Percentiles rank a stretch among this genome's conserved stretches.
Conservation (phyloP, 2,329 filamentous ascomycete species). For the Didymella pinodella region DNA sequence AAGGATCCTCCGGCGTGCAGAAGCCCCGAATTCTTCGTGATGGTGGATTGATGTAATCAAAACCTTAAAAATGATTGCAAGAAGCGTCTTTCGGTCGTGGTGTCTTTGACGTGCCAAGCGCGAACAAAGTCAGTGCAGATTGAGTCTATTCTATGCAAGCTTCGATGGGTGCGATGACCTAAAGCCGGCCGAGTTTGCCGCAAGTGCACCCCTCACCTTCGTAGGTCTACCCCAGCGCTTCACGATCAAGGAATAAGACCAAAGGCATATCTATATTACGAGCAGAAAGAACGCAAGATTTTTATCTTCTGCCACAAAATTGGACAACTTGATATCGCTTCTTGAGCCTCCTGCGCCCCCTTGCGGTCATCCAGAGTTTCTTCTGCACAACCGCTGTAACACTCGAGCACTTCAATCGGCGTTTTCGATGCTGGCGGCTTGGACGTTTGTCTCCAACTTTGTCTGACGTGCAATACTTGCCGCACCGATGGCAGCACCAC, state of each 20-base stretch:
- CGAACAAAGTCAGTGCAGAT: background rate
- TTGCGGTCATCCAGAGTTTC: background rate
- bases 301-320: background rate
- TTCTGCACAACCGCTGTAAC: background rate
- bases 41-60: background rate
- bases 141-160: background rate
- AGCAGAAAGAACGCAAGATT: no score
- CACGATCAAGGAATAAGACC: background rate
- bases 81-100: background rate
- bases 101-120: background rate
- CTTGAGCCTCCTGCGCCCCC: background rate
- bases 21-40: background rate
- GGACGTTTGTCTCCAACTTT: conserved; percentile 4
- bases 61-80: background rate
- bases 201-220: background rate
- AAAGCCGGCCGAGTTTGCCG: background rate
- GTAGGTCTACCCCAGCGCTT: background rate
- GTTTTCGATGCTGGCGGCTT: conserved; percentile 5
- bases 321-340: background rate
- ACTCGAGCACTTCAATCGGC: conserved; percentile 6
- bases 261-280: conserved; percentile 24
- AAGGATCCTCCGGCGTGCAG: background rate
- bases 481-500: conserved; percentile 8
- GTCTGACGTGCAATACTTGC: conserved; percentile 8
- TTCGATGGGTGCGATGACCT: background rate